Percentiles rank a stretch among this genome's conserved stretches.
These are phyloP conservation scores for Punctularia strigosozonata DNA, from an alignment of 768 basidiomycete genomes.

Conservation along the genomic window DNA sequence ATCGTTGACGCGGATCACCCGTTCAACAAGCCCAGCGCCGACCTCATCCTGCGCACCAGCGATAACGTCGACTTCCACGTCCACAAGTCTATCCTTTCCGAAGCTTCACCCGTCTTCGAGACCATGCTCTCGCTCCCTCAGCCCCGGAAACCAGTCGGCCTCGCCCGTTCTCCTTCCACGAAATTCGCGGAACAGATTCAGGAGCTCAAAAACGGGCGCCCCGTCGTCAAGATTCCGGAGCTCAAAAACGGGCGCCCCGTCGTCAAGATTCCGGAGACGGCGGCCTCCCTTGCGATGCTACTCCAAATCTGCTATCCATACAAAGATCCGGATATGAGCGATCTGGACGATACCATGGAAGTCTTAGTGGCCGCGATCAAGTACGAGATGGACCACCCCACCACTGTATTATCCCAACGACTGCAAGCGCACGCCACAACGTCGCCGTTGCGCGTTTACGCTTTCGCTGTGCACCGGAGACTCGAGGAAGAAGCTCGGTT, in stretches of 20 bases:
- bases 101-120: constrained; percentile 48
- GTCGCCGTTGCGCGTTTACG: too few relatives aligned
- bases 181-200: not conserved
- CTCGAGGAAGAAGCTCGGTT: too few relatives aligned
- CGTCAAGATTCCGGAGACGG: constrained; percentile 19
- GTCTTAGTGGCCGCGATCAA: constrained; percentile 20
- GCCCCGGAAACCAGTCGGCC: constrained; percentile 17
- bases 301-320: constrained; percentile 26
- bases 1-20: constrained; percentile 22
- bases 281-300: constrained; percentile 16
- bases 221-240: too few relatives aligned
- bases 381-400: too few relatives aligned
- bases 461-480: too few relatives aligned
- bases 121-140: constrained; percentile 43
- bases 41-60: constrained; percentile 39
- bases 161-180: not conserved
- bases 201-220: too few relatives aligned
- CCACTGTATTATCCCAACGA: too few relatives aligned
- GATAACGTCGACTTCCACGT: constrained; percentile 40
- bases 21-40: constrained; percentile 34
- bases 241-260: constrained; percentile 3
- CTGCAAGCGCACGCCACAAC: too few relatives aligned
- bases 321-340: constrained; percentile 11
- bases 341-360: constrained; percentile 10
- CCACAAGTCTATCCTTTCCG: constrained; percentile 39